Percentiles rank a stretch among this genome's conserved stretches.
phyloP scores from a whole-genome alignment of 2,329 filamentous ascomycete species.

The Claviceps sp. region DNA sequence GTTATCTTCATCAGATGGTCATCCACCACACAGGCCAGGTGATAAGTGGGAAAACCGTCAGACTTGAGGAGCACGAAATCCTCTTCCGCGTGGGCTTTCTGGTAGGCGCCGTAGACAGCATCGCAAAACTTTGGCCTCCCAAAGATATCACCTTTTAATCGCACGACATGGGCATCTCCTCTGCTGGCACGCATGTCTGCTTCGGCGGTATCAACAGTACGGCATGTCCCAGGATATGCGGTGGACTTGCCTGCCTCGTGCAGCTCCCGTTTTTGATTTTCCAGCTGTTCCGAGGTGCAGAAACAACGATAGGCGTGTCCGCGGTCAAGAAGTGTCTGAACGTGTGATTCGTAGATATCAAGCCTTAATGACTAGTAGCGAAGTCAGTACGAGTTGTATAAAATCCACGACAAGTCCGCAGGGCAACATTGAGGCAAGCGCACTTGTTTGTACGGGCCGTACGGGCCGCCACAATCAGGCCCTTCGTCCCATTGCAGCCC shows the following conservation, averaged over 20 bases:
- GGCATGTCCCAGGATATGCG: constrained; percentile 53
- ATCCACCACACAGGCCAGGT: constrained; percentile 93
- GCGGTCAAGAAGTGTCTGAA: constrained; percentile 51
- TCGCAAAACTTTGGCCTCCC: constrained; percentile 56
- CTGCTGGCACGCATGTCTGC: constrained; percentile 55
- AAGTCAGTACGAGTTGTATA: not conserved
- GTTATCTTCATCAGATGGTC: constrained; percentile 93
- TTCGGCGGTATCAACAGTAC: constrained; percentile 49
- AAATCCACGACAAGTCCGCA: too few species aligned
- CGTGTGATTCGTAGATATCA: constrained; percentile 56
- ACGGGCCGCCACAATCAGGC: constrained; percentile 65
- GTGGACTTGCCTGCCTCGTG: constrained; percentile 35
- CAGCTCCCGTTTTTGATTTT: constrained; percentile 49
- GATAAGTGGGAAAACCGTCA: constrained; percentile 89
- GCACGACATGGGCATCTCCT: constrained; percentile 62
- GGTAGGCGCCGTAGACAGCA: constrained; percentile 61
- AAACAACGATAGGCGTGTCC: constrained; percentile 88
- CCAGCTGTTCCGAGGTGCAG: constrained; percentile 61
- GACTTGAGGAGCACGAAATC: constrained; percentile 86
- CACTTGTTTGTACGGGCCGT: constrained; percentile 79
- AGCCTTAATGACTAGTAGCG: constrained; percentile 60
- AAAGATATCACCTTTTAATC: constrained; percentile 49
- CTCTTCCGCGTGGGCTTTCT: constrained; percentile 45
- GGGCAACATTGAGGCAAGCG: constrained; percentile 2
- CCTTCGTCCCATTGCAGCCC: constrained; percentile 92